Percentiles rank a stretch among this genome's conserved stretches.
Evolutionary conservation across 2,329 filamentous ascomycete genomes (phyloP).

Genomic region (Colletotrichum destructivum): DNA sequence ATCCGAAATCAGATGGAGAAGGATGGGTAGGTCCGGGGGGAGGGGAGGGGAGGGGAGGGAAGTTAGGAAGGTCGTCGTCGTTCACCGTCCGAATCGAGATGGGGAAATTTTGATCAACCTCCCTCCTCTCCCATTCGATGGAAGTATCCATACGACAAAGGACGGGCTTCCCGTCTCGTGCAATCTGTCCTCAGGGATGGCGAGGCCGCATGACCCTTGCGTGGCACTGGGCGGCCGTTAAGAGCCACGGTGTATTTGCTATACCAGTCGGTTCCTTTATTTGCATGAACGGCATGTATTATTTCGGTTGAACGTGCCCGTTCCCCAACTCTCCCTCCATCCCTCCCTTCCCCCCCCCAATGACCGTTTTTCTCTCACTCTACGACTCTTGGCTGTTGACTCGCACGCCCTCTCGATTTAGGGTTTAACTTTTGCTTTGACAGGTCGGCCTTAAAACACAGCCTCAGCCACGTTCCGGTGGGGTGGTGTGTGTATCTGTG

Average conservation of each 20-base stretch:
- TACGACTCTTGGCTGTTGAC: not conserved
- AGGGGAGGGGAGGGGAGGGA: too few relatives aligned
- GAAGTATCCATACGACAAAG: too few relatives aligned
- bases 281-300: not conserved
- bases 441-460: constrained; percentile 21
- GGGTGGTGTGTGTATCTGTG: too few relatives aligned
- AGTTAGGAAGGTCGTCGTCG: too few relatives aligned
- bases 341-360: not conserved
- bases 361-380: not conserved
- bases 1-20: not conserved
- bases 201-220: not conserved
- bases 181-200: not conserved
- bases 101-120: not conserved
- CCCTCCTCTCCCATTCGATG: too few relatives aligned
- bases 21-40: too few relatives aligned
- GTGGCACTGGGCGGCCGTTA: not conserved
- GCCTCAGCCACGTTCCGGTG: constrained; percentile 3
- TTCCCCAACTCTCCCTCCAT: not conserved
- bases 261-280: not conserved
- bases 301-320: not conserved
- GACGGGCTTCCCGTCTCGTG: not conserved
- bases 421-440: constrained; percentile 20
- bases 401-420: not conserved
- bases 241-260: not conserved
- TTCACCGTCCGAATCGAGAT: not conserved